phyloP scores from a whole-genome alignment of 2,329 filamentous ascomycete species.

The Botrytis fragariae region DNA sequence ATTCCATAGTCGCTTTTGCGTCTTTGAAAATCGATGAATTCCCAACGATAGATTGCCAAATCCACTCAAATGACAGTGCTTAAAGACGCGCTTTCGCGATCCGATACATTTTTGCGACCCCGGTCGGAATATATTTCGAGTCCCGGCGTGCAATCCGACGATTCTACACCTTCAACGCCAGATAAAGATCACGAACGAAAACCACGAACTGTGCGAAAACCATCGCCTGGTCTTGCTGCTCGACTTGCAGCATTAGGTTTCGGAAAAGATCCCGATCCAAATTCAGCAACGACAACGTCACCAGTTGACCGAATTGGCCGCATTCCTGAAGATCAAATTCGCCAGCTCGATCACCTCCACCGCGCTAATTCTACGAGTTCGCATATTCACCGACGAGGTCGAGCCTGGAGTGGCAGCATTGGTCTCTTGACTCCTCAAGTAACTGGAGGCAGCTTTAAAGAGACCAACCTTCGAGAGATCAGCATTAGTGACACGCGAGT shows the following conservation, averaged over 20 bases:
- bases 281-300: slow-evolving; percentile 23
- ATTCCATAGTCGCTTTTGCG: slow-evolving; percentile 17
- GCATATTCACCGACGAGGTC: slow-evolving; percentile 62
- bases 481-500: slow-evolving; percentile 28
- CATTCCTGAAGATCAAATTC: slow-evolving; percentile 67
- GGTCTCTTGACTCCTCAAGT: slow-evolving; percentile 35
- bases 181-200: slow-evolving; percentile 29
- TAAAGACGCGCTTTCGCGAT: slow-evolving; percentile 26
- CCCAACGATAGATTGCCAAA: slow-evolving; percentile 13
- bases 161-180: slow-evolving; percentile 24
- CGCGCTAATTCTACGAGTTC: slow-evolving; percentile 51
- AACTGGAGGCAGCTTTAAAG: slow-evolving; percentile 31
- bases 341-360: slow-evolving; percentile 66
- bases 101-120: slow-evolving; percentile 27
- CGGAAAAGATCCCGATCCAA: slow-evolving; percentile 40
- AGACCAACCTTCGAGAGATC: slow-evolving; percentile 28
- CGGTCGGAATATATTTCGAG: slow-evolving; percentile 22
- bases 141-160: slow-evolving; percentile 16
- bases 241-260: slow-evolving; percentile 65
- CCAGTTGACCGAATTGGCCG: slow-evolving; percentile 58
- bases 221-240: slow-evolving; percentile 62
- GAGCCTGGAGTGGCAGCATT: slow-evolving; percentile 68
- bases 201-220: slow-evolving; percentile 48
- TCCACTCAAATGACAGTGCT: slow-evolving; percentile 27
- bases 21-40: slow-evolving; percentile 16